Conservation (phyloP, 352 stramenopile genomes). For the Phytophthora pinifolia region DNA sequence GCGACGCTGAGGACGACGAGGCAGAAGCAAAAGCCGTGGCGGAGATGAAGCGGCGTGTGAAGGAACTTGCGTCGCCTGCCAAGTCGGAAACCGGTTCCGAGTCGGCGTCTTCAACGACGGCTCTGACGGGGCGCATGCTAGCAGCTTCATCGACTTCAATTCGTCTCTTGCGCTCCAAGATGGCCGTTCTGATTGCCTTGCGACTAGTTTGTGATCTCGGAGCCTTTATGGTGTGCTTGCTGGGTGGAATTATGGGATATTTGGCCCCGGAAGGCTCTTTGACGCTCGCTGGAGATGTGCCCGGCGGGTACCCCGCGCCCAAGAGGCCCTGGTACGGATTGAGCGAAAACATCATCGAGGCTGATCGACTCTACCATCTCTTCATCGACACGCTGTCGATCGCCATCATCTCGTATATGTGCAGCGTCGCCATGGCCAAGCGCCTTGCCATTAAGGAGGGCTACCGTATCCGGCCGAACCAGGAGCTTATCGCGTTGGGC, state of each 20-base stretch:
- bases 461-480: conserved; percentile 79
- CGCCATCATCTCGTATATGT: conserved; percentile 92
- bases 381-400: conserved; percentile 80
- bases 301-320: conserved; percentile 58
- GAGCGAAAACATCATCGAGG: conserved; percentile 45
- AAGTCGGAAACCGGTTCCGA: conserved; percentile 45
- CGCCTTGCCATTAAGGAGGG: conserved; percentile 79
- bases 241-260: conserved; percentile 66
- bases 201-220: conserved; percentile 57
- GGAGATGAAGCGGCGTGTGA: conserved; percentile 27
- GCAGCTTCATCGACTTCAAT: conserved; percentile 32
- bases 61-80: conserved; percentile 51
- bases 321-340: conserved; percentile 50
- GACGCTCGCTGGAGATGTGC: conserved; percentile 77
- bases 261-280: conserved; percentile 68
- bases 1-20: conserved; percentile 11
- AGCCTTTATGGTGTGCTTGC: conserved; percentile 77
- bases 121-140: conserved; percentile 42
- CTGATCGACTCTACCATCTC: conserved; percentile 56
- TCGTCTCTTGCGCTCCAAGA: conserved; percentile 29
- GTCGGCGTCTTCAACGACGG: conserved; percentile 53
- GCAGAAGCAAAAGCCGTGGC: conserved; percentile 18
- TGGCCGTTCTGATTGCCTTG: conserved; percentile 39
- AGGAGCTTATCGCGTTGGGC: conserved; percentile 92
- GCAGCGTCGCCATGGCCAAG: conserved; percentile 90